phyloP scores from a whole-genome alignment of 768 basidiomycete species.

The Tricholoma terreum region DNA sequence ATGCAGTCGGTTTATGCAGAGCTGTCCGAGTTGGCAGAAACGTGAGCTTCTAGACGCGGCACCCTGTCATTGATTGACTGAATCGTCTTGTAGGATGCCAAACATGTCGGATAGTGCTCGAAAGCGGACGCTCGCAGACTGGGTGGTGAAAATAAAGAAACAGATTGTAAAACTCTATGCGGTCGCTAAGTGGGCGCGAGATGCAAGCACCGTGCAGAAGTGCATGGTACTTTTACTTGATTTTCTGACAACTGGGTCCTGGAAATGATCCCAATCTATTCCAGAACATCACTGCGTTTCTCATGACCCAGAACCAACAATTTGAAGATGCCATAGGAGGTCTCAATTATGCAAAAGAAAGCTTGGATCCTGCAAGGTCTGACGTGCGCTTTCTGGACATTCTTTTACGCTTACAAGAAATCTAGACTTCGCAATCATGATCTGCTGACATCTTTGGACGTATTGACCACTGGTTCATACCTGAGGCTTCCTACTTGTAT shows the following conservation, averaged over 20 bases:
- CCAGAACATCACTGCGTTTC: constrained; percentile 85
- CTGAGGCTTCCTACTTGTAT: constrained; percentile 75
- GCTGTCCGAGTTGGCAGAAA: constrained; percentile 79
- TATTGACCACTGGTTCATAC: constrained; percentile 86
- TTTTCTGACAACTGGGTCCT: constrained; percentile 1
- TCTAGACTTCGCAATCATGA: constrained; percentile 89
- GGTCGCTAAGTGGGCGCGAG: constrained; percentile 81
- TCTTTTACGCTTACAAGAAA: not conserved
- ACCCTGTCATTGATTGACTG: not conserved
- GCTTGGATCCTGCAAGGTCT: constrained; percentile 76
- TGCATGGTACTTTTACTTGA: constrained; percentile 60
- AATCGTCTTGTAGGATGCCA: constrained; percentile 50
- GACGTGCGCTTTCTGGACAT: constrained; percentile 10
- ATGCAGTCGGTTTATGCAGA: constrained; percentile 81
- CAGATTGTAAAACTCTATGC: constrained; percentile 89
- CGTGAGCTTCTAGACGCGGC: constrained; percentile 47
- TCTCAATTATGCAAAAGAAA: constrained; percentile 63
- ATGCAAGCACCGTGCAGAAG: constrained; percentile 80
- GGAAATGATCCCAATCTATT: not conserved
- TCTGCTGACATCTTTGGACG: constrained; percentile 85
- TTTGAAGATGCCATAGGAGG: constrained; percentile 68
- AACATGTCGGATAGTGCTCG: constrained; percentile 79
- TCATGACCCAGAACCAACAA: constrained; percentile 81
- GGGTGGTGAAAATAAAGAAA: constrained; percentile 87
- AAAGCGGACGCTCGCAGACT: constrained; percentile 81